Conservation (phyloP, 495 filamentous ascomycete genomes). For the Friedmanniomyces endolithicus region DNA sequence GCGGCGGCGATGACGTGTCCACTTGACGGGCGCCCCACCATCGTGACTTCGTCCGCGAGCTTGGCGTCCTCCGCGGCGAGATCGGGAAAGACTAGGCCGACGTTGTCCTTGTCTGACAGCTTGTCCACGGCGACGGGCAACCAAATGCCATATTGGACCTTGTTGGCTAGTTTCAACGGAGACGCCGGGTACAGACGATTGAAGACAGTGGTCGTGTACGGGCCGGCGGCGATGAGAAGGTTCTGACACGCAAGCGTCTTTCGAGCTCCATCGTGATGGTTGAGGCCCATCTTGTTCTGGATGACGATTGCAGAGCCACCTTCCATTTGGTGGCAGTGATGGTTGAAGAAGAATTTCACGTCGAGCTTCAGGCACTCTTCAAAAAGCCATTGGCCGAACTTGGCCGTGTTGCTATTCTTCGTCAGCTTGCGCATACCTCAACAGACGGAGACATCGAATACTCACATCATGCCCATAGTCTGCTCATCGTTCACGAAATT, state of each 20-base stretch:
- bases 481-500: background rate
- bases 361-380: constrained; percentile 1
- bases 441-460: background rate
- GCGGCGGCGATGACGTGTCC: constrained; percentile 1
- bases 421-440: background rate
- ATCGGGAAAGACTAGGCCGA: constrained; percentile 3
- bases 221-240: constrained; percentile 12
- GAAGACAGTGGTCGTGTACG: constrained; percentile 9
- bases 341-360: constrained; percentile 7
- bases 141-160: background rate
- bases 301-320: background rate
- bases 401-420: background rate
- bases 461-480: background rate
- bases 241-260: constrained; percentile 2
- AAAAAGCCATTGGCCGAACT: constrained; percentile 7
- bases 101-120: background rate
- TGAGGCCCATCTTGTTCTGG: background rate
- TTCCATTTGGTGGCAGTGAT: background rate
- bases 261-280: background rate
- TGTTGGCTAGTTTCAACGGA: background rate
- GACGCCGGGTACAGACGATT: background rate
- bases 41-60: constrained; percentile 4
- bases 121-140: background rate
- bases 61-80: background rate
- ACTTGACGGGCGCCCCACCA: background rate